Percentiles rank a stretch among this genome's conserved stretches.
phyloP scores from a whole-genome alignment of 306 rosid species.

The Benincasa hispida region DNA sequence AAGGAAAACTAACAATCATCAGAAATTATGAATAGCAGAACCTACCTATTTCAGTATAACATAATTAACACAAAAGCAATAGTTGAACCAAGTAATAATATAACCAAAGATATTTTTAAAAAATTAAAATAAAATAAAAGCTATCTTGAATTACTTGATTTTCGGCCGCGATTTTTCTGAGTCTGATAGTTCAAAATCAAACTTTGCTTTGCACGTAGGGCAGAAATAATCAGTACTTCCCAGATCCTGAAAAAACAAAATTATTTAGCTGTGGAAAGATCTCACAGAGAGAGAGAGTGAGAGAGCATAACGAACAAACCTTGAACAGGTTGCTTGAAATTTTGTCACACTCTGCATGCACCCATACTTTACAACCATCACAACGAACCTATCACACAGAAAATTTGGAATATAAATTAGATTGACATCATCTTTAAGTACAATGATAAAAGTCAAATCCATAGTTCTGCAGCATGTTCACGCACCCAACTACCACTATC shows the following conservation, averaged over 20 bases:
- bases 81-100: neutral
- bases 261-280: constrained; percentile 20
- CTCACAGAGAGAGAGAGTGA: constrained; percentile 3
- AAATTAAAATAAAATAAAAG: neutral
- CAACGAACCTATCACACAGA: constrained; percentile 72
- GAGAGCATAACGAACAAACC: constrained; percentile 32
- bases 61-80: neutral
- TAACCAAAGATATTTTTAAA: neutral
- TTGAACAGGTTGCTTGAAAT: constrained; percentile 67
- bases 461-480: constrained; percentile 13
- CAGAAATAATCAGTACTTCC: constrained; percentile 91
- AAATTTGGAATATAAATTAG: constrained; percentile 7
- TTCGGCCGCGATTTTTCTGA: constrained; percentile 65
- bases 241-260: constrained; percentile 46
- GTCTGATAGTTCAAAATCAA: constrained; percentile 92
- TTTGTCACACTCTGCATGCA: constrained; percentile 93
- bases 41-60: neutral
- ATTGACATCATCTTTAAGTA: neutral
- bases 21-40: constrained; percentile 10
- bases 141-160: constrained; percentile 54
- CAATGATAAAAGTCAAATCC: constrained; percentile 5
- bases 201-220: constrained; percentile 94
- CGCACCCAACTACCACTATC: constrained; percentile 99
- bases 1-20: constrained; percentile 15
- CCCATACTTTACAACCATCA: constrained; percentile 99